Base-by-base conservation (phyloP, 2,329 filamentous ascomycete species). In the Penicillium sp. region DNA sequence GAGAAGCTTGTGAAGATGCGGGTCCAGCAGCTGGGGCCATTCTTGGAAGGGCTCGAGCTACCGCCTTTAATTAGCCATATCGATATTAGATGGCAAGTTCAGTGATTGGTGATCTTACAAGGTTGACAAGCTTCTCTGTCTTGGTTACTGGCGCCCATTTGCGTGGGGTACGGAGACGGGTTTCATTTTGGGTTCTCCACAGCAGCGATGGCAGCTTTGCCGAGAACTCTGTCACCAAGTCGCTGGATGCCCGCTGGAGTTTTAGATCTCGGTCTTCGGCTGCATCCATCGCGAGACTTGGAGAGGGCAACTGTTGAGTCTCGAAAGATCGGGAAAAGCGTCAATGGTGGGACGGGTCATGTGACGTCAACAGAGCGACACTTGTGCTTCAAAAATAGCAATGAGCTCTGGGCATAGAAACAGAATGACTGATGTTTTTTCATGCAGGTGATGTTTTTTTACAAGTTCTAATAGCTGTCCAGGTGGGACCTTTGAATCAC, bases 31-130 rank as follows among this genome's bases (percentile, higher is more conserved):
- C 66, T 98, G 93, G 14, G 93, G 93, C 55, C 94, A 85, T 74
- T 96, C 90, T 75, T 97, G 91, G 58, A 97, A 98, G 1, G 86
- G 83, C 57, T 96, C 89, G 40, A 98, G 80, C 73, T 74, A 47
- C 52, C 45, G 14, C 18, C 13, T 32, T 11, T 20, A 3, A 23
- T 24, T 23, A 24, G 8, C 9, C 24, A 46, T 52, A 49, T 18
- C 4, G n/a, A 42, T 40, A 44, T 34, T 6, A 7, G 8, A 18
- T 53, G 46, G 3, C 36, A 20, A 24, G 38, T 23, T 38, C 38
- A 40, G 14, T 8, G 22, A 3, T 43, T 4, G 26, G n/a, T 13
- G 27, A 35, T 49, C 69, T 62, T 66, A 72, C 69, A 50, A 72
- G 64, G 22, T 55, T 54, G 41, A 70, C 65, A 18, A 72, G 60